Evolutionary conservation across 345 rosid species (phyloP), one percentile per base, ranked within the genome.

Genomic region (Syzygium oleosum): DNA sequence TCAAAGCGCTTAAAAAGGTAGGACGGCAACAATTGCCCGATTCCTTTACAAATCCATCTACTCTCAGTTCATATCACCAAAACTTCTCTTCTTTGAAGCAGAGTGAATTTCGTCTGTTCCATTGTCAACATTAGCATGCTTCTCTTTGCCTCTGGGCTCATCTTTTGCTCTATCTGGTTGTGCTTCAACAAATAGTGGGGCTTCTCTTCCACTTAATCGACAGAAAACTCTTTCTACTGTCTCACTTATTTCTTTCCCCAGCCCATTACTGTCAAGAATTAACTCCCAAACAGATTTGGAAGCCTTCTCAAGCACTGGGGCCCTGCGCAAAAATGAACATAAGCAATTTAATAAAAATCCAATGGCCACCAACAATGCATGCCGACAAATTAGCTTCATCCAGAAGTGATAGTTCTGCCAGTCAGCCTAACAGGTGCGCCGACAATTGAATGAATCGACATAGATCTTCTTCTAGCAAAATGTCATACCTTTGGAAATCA

Each of bases 221-320:
- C 95, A 94, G 85, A 93, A 98, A 12, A 94, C 98, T 85, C 90
- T 94, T 90, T 96, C 99, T 63, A 93, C 93, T 2, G 91, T 91
- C 87, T 92, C 93, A 31, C 90, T 89, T 85, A 92, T 92, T 63
- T 93, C 94, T 90, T 95, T 96, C 84, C 99, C 98, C 56, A 96
- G 86, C 25, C 99, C 99, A 65, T 93, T 90, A 58, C 87, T 87
- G 88, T 96, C 98, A 88, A 98, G 91, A 88, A 98, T 98, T 92
- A 98, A 87, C 84, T 98, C 99, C 99, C 99, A 98, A 85, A 96
- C 98, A n/a, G 99, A 96, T 91, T 95, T 96, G 21, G 99, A 98
- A 73, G 99, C 99, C 91, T 94, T 96, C 93, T 98, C 98, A 4
- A 96, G 94, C 88, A 96, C 98, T 4, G 98, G 99, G 89, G 95